A percentile compares a stretch with the other conserved stretches of the same genome.
phyloP scores from a whole-genome alignment of 768 basidiomycete genomes.

The Boletus pseudopeckii region DNA sequence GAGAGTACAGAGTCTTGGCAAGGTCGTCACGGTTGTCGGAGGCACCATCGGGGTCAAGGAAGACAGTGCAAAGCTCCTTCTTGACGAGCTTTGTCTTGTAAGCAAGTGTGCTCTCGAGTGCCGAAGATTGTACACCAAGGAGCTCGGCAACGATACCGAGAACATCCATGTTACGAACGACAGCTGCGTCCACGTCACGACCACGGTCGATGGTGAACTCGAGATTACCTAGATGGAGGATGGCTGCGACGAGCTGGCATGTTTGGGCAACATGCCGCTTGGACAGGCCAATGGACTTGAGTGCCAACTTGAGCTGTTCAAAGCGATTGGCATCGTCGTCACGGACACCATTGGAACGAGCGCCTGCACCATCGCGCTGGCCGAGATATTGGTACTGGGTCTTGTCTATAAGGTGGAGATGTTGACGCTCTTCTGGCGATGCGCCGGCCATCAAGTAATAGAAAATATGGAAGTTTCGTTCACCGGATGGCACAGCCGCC shows the following conservation, averaged over 20 bases:
- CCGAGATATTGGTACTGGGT: slow-evolving; percentile 85
- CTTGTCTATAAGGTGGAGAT: slow-evolving; percentile 80
- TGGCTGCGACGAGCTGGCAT: slow-evolving; percentile 91
- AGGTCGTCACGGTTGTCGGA: slow-evolving; percentile 93
- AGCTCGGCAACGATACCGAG: slow-evolving; percentile 88
- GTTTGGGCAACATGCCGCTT: slow-evolving; percentile 95
- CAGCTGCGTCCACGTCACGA: slow-evolving; percentile 88
- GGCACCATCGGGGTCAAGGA: slow-evolving; percentile 92
- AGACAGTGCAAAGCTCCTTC: slow-evolving; percentile 96
- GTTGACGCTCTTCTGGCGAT: slow-evolving; percentile 80
- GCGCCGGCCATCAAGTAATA: slow-evolving; percentile 96
- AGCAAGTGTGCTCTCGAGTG: slow-evolving; percentile 76
- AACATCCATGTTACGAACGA: slow-evolving; percentile 81
- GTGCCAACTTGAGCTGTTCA: slow-evolving; percentile 89
- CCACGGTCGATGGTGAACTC: slow-evolving; percentile 83
- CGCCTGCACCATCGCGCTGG: slow-evolving; percentile 49
- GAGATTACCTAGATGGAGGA: slow-evolving; percentile 94
- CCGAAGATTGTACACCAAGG: slow-evolving; percentile 71
- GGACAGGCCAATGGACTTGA: slow-evolving; percentile 90
- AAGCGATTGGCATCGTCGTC: slow-evolving; percentile 87
- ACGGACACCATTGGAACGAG: slow-evolving; percentile 45
- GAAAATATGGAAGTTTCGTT: slow-evolving; percentile 97
- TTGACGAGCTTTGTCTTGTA: slow-evolving; percentile 92
- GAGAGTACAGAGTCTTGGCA: slow-evolving; percentile 87
- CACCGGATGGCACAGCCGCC: slow-evolving; percentile 82